Evolutionary conservation across 2,329 filamentous ascomycete species (phyloP).

Genomic region (Ascochyta pisi): DNA sequence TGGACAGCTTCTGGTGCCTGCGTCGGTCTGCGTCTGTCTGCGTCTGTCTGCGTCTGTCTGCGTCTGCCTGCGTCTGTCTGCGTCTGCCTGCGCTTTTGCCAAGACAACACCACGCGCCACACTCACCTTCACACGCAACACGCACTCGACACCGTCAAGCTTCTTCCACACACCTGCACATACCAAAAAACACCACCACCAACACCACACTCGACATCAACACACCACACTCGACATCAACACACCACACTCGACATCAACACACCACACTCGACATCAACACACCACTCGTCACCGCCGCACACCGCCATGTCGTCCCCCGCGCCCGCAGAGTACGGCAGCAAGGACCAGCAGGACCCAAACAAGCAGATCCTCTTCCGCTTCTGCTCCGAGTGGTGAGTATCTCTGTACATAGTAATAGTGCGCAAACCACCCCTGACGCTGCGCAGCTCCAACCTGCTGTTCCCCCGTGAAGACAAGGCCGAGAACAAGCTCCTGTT

Average conservation of each 20-base stretch:
- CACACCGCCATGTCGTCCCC: conserved; percentile 47
- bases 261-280: not conserved
- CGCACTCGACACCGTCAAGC: not conserved
- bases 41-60: not conserved
- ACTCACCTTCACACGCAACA: no score
- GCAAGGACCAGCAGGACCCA: conserved; percentile 28
- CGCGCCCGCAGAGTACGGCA: conserved; percentile 28
- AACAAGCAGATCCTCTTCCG: conserved; percentile 85
- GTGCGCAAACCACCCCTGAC: not conserved
- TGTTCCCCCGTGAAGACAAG: conserved; percentile 95
- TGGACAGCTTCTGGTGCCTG: conserved; percentile 3
- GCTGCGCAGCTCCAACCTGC: conserved; percentile 80
- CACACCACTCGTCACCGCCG: not conserved
- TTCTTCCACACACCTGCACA: no score
- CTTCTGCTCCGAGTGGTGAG: conserved; percentile 95
- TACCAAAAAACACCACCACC: no score
- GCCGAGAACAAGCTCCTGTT: conserved; percentile 86
- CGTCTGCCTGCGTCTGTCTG: not conserved
- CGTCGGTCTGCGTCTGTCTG: no score
- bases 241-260: not conserved
- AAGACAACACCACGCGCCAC: conserved; percentile 7
- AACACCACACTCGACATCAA: not conserved
- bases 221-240: not conserved
- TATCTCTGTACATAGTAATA: not conserved
- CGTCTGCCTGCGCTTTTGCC: conserved; percentile 3